Base-by-base conservation (phyloP, 768 basidiomycete genomes). In the Auricularia cornea region DNA sequence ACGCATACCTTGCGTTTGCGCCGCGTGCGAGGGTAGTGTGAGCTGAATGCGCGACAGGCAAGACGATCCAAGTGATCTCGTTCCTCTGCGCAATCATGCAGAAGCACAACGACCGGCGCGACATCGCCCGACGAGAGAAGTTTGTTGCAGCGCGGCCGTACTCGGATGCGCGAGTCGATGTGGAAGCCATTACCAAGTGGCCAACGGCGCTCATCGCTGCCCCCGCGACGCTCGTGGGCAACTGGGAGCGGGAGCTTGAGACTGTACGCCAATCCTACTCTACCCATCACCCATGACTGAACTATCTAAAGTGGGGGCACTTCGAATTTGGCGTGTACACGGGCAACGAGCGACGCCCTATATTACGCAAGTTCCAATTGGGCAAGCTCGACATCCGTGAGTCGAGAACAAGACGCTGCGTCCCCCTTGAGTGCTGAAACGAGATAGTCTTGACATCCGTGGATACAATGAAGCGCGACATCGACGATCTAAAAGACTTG, bases 41-140 rank as follows among this genome's bases (percentile, higher is more conserved):
- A 52, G 26, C 65, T 62, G 32, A 23, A 62, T 23, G 18, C 38
- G 29, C 29, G 31, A 38, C 35, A 63, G 61, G 89, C 2, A 98
- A 98, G 82, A 98, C 96, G 0, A 94, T 98, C 26, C 96, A 98
- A 73, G 88, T 94, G 29, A 90, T 94, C 54, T 82, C 89, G 0
- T 90, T 94, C 70, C 80, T 98, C 2, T 89, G 92, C 0, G 94
- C 95, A 0, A 89, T 98, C 63, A 96, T 97, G 95, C 77, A 80
- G 65, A 96, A 96, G 73, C 73, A 77, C 2, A 92, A 92, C 1
- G 78, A 85, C 41, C 69, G 68, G 6, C 78, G 79, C 3, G 94
- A 97, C 71, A 69, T 78, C n/a, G 73, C 83, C 56, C 83, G 93
- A 20, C 82, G 94, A 14, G 81, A 80, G 54, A 78, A 83, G 6